phyloP scores from a whole-genome alignment of 1,139 yeast species.

The Kodamaea suecica region DNA sequence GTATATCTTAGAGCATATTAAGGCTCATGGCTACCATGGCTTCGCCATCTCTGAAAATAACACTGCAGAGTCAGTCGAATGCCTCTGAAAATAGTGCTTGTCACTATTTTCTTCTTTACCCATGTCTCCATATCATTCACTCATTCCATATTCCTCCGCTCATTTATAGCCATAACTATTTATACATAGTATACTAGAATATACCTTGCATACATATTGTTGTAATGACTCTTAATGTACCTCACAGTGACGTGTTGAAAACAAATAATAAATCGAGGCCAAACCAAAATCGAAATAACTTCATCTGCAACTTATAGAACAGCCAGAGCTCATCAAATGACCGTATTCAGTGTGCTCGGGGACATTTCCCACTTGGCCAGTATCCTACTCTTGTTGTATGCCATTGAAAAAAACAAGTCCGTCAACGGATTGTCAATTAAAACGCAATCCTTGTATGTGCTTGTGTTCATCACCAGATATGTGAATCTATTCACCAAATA shows the following conservation, averaged over 20 bases:
- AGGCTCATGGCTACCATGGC: too few species aligned
- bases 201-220: too few species aligned
- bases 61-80: too few species aligned
- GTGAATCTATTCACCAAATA: constrained; percentile 61
- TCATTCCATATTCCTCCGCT: too few species aligned
- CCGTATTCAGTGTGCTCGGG: constrained; percentile 59
- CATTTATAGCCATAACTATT: too few species aligned
- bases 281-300: background rate
- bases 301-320: constrained; percentile 1
- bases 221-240: too few species aligned
- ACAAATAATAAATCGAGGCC: background rate
- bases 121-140: too few species aligned
- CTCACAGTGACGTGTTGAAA: constrained; percentile 2
- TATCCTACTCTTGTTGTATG: constrained; percentile 68
- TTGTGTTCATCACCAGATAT: constrained; percentile 80
- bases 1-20: too few species aligned
- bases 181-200: too few species aligned
- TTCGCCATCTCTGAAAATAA: too few species aligned
- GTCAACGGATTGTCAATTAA: constrained; percentile 85
- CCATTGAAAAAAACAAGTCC: constrained; percentile 63
- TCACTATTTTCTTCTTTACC: too few species aligned
- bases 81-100: too few species aligned
- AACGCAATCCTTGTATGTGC: constrained; percentile 75
- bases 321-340: constrained; percentile 37
- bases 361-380: constrained; percentile 84